These are phyloP conservation scores for Lasiodiplodia citricola DNA, from an alignment of 2,329 filamentous ascomycete genomes.

Conservation along the genomic window DNA sequence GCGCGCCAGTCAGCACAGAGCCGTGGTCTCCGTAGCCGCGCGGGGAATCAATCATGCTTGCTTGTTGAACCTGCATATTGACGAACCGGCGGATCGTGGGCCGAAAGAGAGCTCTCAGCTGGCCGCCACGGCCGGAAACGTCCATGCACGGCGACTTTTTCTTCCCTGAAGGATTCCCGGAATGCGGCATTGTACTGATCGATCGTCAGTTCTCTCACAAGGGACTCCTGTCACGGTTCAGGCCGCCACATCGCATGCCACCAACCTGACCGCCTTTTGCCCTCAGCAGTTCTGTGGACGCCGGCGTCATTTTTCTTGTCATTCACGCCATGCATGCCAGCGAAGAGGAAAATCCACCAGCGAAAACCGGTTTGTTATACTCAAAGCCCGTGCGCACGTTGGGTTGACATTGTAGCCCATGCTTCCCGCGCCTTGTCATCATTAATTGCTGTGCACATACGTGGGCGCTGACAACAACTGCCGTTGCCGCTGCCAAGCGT, in stretches of 20 bases:
- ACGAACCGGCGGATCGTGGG: not conserved
- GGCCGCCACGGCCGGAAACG: not conserved
- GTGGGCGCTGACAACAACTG: not conserved
- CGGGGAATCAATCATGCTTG: not conserved
- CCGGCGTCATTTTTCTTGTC: not conserved
- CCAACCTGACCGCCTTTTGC: constrained; percentile 19
- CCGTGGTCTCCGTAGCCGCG: not conserved
- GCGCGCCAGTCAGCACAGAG: constrained; percentile 9
- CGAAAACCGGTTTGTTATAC: not conserved
- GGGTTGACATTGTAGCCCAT: not conserved
- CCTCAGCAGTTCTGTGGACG: not conserved
- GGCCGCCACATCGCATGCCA: constrained; percentile 10
- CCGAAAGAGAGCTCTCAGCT: not conserved
- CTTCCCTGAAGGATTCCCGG: constrained; percentile 1
- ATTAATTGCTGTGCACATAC: not conserved
- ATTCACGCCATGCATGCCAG: not conserved
- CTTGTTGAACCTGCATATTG: not conserved
- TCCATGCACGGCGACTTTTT: not conserved
- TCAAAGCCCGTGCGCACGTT: not conserved
- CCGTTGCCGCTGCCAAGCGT: not conserved
- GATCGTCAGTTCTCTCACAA: not conserved
- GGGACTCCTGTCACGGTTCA: not conserved
- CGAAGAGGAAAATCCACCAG: not conserved
- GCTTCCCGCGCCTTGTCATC: not conserved
- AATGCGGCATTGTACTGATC: not conserved